A percentile compares a stretch with the other conserved stretches of the same genome.
Conservation (phyloP, 768 basidiomycete genomes). For the Termitomyces titanicus region DNA sequence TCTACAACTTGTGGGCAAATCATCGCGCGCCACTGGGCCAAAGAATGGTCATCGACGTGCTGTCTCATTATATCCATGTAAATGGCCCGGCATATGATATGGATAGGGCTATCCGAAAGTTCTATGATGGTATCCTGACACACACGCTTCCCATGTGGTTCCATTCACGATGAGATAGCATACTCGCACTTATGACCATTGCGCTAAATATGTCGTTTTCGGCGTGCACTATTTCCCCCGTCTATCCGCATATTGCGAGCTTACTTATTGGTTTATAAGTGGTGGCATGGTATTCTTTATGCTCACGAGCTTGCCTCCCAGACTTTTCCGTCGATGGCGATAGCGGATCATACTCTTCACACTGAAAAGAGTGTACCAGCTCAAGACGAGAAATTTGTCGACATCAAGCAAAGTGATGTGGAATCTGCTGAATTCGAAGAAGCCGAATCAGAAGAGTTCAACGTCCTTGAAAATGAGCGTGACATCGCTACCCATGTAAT, state of each 20-base stretch:
- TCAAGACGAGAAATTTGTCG: slow-evolving; percentile 23
- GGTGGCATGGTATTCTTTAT: not conserved
- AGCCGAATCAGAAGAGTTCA: slow-evolving; percentile 20
- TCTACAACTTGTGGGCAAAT: not conserved
- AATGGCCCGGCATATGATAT: not conserved
- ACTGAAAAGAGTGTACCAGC: slow-evolving; percentile 5
- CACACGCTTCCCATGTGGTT: not conserved
- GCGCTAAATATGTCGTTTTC: not conserved
- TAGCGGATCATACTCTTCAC: not conserved
- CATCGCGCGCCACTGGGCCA: not conserved
- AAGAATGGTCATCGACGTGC: not conserved
- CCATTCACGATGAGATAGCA: not conserved
- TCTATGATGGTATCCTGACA: too few relatives aligned
- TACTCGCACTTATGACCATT: not conserved
- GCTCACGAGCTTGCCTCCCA: not conserved
- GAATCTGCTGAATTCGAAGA: slow-evolving; percentile 25
- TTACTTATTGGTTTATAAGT: not conserved
- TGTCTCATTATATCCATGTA: not conserved
- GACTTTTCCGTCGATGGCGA: slow-evolving; percentile 6
- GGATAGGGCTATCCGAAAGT: not conserved
- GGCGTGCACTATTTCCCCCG: not conserved
- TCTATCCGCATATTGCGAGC: not conserved
- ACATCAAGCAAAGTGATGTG: slow-evolving; percentile 28
- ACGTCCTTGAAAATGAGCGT: slow-evolving; percentile 38
- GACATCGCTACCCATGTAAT: slow-evolving; percentile 47